These are phyloP conservation scores for Vitis rupestris DNA, from an alignment of 164 flowering plant species.

Conservation along the genomic window DNA sequence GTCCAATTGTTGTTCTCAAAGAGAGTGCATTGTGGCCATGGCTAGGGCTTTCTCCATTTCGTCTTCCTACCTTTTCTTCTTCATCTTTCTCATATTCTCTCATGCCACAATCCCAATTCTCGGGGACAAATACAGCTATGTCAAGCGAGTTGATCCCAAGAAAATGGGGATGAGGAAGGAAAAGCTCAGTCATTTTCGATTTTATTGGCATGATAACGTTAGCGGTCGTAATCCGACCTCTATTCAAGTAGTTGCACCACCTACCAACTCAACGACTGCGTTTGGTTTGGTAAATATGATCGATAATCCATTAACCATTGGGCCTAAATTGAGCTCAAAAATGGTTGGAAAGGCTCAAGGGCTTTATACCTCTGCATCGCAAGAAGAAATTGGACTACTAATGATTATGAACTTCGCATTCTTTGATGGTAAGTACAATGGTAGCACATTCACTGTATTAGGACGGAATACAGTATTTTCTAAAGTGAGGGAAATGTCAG, in stretches of 20 bases:
- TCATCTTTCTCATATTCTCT: not conserved
- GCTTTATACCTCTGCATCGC: slow-evolving; percentile 37
- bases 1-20: too few species aligned
- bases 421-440: slow-evolving; percentile 48
- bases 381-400: slow-evolving; percentile 26
- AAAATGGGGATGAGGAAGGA: slow-evolving; percentile 11
- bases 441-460: slow-evolving; percentile 44
- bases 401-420: slow-evolving; percentile 64
- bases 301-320: slow-evolving; percentile 48
- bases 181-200: slow-evolving; percentile 23
- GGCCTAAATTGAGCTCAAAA: slow-evolving; percentile 40
- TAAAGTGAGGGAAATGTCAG: slow-evolving; percentile 51
- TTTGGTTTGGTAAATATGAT: slow-evolving; percentile 47
- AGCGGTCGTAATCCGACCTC: slow-evolving; percentile 32
- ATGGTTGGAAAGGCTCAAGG: slow-evolving; percentile 59
- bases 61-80: not conserved
- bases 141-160: slow-evolving; percentile 2
- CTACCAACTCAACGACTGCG: slow-evolving; percentile 13
- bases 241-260: slow-evolving; percentile 22
- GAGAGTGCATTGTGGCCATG: not conserved
- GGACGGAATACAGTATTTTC: slow-evolving; percentile 44
- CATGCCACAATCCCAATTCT: not conserved
- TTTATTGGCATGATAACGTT: slow-evolving; percentile 49
- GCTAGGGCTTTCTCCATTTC: not conserved
- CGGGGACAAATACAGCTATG: slow-evolving; percentile 2